These are phyloP conservation scores for Diplodia sapinea DNA, from an alignment of 2,329 filamentous ascomycete genomes.

Conservation along the genomic window DNA sequence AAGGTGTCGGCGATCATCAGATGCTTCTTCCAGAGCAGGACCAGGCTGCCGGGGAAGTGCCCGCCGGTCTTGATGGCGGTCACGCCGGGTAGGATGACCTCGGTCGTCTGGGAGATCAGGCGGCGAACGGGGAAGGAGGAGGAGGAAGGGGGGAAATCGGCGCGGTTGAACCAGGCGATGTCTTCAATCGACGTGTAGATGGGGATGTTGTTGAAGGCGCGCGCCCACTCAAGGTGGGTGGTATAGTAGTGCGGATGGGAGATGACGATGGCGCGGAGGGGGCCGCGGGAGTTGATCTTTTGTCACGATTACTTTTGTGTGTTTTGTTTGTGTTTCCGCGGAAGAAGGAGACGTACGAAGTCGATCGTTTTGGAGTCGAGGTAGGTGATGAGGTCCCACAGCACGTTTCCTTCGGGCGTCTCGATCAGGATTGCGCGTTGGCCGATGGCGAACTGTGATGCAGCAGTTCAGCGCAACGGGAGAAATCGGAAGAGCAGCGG, in stretches of 20 bases:
- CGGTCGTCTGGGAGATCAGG: constrained; percentile 33
- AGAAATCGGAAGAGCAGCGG: constrained; percentile 37
- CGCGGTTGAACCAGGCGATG: constrained; percentile 64
- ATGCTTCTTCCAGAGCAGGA: constrained; percentile 64
- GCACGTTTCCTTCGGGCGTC: constrained; percentile 70
- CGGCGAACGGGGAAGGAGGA: constrained; percentile 45
- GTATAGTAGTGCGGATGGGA: constrained; percentile 84
- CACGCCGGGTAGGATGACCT: constrained; percentile 52
- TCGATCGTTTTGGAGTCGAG: constrained; percentile 69
- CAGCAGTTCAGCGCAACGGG: not conserved
- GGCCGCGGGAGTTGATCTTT: constrained; percentile 65
- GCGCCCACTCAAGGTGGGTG: constrained; percentile 76
- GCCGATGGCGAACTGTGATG: constrained; percentile 69
- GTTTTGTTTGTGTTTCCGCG: no score
- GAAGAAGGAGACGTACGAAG: constrained; percentile 38
- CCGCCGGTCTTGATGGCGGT: constrained; percentile 74
- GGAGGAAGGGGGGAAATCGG: constrained; percentile 40
- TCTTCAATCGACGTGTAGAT: constrained; percentile 74
- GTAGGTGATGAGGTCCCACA: constrained; percentile 79
- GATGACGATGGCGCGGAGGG: constrained; percentile 73
- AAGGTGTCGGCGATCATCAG: constrained; percentile 81
- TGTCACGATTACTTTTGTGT: not conserved
- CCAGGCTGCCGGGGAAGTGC: constrained; percentile 77
- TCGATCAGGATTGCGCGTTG: constrained; percentile 73
- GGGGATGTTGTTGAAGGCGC: constrained; percentile 66